Evolutionary conservation across 2,329 filamentous ascomycete species (phyloP), one percentile per base, ranked within the genome.

Genomic region (Proliferodiscus dingleyae): DNA sequence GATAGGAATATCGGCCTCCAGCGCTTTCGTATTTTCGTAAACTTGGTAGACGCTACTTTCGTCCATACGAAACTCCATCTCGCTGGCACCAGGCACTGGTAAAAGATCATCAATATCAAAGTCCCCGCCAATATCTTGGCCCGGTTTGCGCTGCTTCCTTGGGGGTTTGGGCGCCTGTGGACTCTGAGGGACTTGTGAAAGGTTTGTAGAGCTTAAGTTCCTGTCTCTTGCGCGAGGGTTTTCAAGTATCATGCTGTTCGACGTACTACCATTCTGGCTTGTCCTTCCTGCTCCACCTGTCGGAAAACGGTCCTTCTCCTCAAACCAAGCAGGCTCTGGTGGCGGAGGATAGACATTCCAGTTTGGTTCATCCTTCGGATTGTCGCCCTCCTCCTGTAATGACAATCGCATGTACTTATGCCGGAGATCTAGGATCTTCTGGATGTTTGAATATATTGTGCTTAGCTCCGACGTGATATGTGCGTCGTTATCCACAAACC

Each of bases 291-390:
- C 53, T 57, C 15, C 54, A 46, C 15, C 34, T 45, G 36, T 45
- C 50, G 9, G 48, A 46, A n/a, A n/a, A 22, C 46, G 41, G 34
- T 58, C 51, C 34, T 50, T 54, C 32, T 63, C 77, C 50, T 80
- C 80, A 48, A 83, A 77, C 91, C 93, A 97, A 2, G 88, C 87
- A 13, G 93, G 93, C 59, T 94, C 87, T 5, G 91, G 93, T 4
- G 90, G 90, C 11, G 87, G 81, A 8, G 93, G 93, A 60, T 97
- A 97, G 36, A 98, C 88, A 43, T 78, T 75, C 91, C 91, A 98
- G 40, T 74, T 77, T 0, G 83, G 76, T 15, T 85, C 79, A 63
- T 97, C 89, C 58, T 89, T 89, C 1, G 93, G 93, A 56, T 97
- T 96, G 62, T 95, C 88, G 10, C 80, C 77, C 6, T 83, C 77